Base-by-base conservation (phyloP, 2,329 filamentous ascomycete genomes). In the Fusarium sp. region DNA sequence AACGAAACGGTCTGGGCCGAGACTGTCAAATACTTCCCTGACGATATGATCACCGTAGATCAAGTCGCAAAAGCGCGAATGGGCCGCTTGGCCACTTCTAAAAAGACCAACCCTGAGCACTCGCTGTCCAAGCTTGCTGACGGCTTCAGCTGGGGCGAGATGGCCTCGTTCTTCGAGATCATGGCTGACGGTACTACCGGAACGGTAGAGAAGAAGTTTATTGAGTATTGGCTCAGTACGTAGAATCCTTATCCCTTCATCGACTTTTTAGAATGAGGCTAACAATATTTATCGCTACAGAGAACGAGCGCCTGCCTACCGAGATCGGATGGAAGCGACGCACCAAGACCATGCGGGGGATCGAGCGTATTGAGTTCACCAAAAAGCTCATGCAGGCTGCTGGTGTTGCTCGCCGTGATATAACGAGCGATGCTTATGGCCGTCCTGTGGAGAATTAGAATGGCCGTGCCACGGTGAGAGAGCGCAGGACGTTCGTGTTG, bases 161-260 rank as follows among this genome's bases (percentile, higher is more conserved):
- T 60, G 57, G 57, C 57, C 5, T 60, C 57, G 8, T 60, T 60
- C 15, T 60, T 60, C 16, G 57, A 60, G 36, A 60, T 60, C 30
- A 60, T 59, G 57, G 57, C 57, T 20, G 57, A 59, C 4, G 57
- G 57, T 1, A 60, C 42, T 23, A 60, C 57, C 10, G 54, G 54
- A 42, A 60, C 57, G 23, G 57, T 50, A 34, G 42, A 60, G 36
- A 60, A 60, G 42, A 50, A 59, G 23, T 59, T 41, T 16, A 60
- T 60, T 0, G 57, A 60, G 18, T 60, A 59, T n/a, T 60, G 57
- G 57, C n/a, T 60, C 12, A 59, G 57, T 59, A 50, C 9, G 57
- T 46, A 15, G 3, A 15, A 3, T 15, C 13, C 4, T 1, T 3
- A 0, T 10, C 4, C n/a, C 5, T 2, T 2, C 0, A 2, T 7